phyloP scores from a whole-genome alignment of 805 yeast species.

The Myxozyma udenii region DNA sequence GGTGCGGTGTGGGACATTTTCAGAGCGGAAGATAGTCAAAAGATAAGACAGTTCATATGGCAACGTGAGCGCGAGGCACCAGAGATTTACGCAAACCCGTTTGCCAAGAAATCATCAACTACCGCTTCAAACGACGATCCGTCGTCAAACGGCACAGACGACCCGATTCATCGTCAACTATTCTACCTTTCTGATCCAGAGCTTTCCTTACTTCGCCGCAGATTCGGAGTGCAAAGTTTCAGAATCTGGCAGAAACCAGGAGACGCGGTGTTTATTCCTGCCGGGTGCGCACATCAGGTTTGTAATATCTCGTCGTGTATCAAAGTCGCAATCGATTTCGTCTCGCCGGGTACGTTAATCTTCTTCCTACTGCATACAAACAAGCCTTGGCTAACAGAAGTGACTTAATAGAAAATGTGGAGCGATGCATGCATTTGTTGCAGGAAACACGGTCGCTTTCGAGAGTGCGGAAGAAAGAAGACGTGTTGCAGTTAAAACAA shows the following conservation, averaged over 20 bases:
- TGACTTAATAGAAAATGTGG: conserved; percentile 14
- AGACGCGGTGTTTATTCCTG: conserved; percentile 29
- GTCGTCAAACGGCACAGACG: conserved; percentile 8
- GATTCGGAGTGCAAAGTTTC: conserved; percentile 18
- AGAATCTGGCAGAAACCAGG: conserved; percentile 27
- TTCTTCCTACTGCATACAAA: background rate
- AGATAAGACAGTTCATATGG: conserved; percentile 16
- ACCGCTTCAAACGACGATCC: background rate
- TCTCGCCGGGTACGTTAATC: conserved; percentile 21
- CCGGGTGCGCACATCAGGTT: conserved; percentile 30
- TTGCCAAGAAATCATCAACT: conserved; percentile 10
- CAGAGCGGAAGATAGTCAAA: conserved; percentile 20
- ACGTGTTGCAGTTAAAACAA: conserved; percentile 23
- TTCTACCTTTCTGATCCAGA: conserved; percentile 24
- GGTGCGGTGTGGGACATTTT: conserved; percentile 28
- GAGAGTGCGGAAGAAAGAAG: conserved; percentile 21
- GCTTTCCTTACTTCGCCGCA: conserved; percentile 13
- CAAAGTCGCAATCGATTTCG: conserved; percentile 24
- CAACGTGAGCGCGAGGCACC: conserved; percentile 26
- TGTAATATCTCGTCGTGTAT: conserved; percentile 26
- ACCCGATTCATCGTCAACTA: conserved; percentile 25
- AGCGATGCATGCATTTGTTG: conserved; percentile 11
- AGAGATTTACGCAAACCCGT: conserved; percentile 15
- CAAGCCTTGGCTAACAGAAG: background rate
- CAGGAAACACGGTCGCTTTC: conserved; percentile 20